Percentiles rank a stretch among this genome's conserved stretches.
These are phyloP conservation scores for Cordia subcordata DNA, from an alignment of 257 asterid species.

Conservation along the genomic window DNA sequence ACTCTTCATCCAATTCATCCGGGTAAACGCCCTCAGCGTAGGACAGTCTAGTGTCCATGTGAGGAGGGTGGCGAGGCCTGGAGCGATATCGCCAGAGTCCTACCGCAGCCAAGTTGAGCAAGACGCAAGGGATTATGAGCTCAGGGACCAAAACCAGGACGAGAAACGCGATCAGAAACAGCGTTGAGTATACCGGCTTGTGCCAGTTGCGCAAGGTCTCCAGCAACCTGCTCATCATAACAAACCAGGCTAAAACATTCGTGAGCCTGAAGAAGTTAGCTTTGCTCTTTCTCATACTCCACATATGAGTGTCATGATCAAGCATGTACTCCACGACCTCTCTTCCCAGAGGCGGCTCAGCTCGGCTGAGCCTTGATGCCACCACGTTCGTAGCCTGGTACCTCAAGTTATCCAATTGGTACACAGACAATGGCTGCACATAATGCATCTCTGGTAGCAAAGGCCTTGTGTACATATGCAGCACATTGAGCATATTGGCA, in stretches of 20 bases:
- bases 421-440: constrained; percentile 74
- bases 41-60: constrained; percentile 73
- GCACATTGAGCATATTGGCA: constrained; percentile 65
- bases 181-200: constrained; percentile 53
- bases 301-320: constrained; percentile 84
- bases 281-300: constrained; percentile 98
- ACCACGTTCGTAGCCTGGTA: constrained; percentile 86
- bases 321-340: constrained; percentile 93
- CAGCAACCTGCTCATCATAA: constrained; percentile 40
- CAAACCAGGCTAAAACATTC: constrained; percentile 54
- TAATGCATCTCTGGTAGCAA: constrained; percentile 88
- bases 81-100: constrained; percentile 68
- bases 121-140: constrained; percentile 58
- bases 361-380: constrained; percentile 62
- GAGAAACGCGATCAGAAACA: constrained; percentile 33
- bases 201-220: constrained; percentile 57
- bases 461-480: constrained; percentile 64
- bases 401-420: constrained; percentile 59
- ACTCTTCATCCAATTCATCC: constrained; percentile 82
- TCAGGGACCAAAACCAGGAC: constrained; percentile 57
- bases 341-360: constrained; percentile 79
- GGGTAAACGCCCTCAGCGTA: constrained; percentile 64
- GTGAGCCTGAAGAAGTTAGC: constrained; percentile 85
- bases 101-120: constrained; percentile 44
- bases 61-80: constrained; percentile 81